Base-by-base conservation (phyloP, 495 filamentous ascomycete genomes). In the Podospora tetraspora region DNA sequence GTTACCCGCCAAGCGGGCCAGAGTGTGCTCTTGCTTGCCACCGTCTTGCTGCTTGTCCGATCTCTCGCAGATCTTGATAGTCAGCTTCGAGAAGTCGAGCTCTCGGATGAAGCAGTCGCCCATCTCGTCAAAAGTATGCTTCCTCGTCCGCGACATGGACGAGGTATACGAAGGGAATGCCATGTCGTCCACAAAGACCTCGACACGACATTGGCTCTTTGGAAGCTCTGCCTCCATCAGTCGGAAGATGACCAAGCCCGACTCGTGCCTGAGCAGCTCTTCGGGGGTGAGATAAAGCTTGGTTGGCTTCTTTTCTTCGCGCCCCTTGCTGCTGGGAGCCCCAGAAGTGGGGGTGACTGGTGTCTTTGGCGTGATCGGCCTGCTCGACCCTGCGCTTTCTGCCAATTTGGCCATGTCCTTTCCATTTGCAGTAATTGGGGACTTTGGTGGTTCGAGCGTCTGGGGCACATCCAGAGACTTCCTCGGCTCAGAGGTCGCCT, bases 61-160 rank as follows among this genome's bases (percentile, higher is more conserved):
- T 75, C 90, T 89, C 69, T 91, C 88, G 62, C 91, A 87, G 29
- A 98, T 79, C 60, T 93, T 91, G 66, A 99, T 83, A 2, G 94
- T 97, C 69, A 99, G 87, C 75, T 90, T 90, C 1, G 95, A 99
- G 71, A 96, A 92, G 59, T 99, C 95, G 21, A 99, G 86, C 74
- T 99, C 95, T 63, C 95, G 92, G 43, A 99, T 92, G 74, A 99
- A 93, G 25, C 93, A 93, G 79, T 99, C 95, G 27, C 95, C 94
- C 67, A 92, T 91, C 81, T 98, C 95, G 67, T 93, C 88, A 73
- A 97, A 91, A 56, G 85, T 90, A 67, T 85, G 83, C 2, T 84
- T 79, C 68, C 84, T 89, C 7, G 82, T 81, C 71, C 84, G 89
- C 30, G 93, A 86, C 66, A 89, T 92, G 10, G 89, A 84, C 16